A percentile compares a stretch with the other conserved stretches of the same genome.
These are phyloP conservation scores for Camellia japonica DNA, from an alignment of 148 eudicot species.

Conservation along the genomic window DNA sequence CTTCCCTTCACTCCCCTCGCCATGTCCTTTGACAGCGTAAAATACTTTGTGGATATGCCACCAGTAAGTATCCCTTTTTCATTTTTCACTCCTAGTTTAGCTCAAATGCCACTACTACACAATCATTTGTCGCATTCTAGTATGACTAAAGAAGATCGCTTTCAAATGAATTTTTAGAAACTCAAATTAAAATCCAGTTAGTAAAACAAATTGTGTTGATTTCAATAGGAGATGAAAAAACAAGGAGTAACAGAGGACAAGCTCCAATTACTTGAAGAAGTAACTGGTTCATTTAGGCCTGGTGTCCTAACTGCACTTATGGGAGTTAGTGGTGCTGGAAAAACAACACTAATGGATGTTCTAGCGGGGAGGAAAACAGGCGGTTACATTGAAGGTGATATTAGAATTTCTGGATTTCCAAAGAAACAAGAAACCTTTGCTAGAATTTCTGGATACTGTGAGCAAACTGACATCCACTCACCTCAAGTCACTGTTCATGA, in stretches of 20 bases:
- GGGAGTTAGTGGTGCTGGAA: conserved; percentile 58
- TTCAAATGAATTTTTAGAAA: too few species aligned
- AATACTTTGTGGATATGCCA: conserved; percentile 52
- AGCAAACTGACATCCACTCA: conserved; percentile 52
- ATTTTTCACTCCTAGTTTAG: too few species aligned
- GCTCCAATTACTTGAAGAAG: conserved; percentile 38
- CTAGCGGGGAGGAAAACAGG: conserved; percentile 50
- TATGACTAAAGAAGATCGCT: too few species aligned
- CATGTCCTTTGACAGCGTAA: conserved; percentile 42
- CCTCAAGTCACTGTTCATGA: conserved; percentile 46
- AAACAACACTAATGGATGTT: conserved; percentile 51
- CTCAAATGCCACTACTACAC: too few species aligned
- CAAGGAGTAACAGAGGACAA: conserved; percentile 39
- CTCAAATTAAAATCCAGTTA: too few species aligned
- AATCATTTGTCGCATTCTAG: too few species aligned
- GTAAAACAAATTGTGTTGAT: too few species aligned
- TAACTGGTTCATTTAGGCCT: conserved; percentile 45
- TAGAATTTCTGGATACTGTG: conserved; percentile 46
- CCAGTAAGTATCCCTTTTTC: neutral
- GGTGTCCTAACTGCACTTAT: conserved; percentile 49
- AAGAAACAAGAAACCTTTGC: conserved; percentile 47
- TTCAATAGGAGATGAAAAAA: conserved; percentile 31
- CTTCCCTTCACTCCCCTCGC: conserved; percentile 53
- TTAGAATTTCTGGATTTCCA: conserved; percentile 43
- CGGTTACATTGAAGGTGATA: conserved; percentile 48